Base-by-base conservation (phyloP, 768 basidiomycete genomes). In the Kwoniella botswanensis region DNA sequence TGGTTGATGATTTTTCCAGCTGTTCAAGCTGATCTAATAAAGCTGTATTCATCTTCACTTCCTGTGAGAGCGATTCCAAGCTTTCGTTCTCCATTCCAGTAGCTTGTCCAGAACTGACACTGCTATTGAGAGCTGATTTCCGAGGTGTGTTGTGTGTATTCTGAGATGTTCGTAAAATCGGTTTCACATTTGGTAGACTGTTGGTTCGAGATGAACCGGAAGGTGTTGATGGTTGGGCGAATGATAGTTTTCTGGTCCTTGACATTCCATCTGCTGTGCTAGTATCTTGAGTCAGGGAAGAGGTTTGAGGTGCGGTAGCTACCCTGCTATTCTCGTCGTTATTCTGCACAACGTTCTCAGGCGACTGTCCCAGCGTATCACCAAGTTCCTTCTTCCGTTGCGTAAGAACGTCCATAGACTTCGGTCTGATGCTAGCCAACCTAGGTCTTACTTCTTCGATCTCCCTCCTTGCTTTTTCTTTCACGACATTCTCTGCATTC, bases 401-500 rank as follows among this genome's bases (percentile, higher is more conserved):
- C 12, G 13, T 50, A 18, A 50, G 46, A 13, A 50, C 15, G 18
- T 50, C 46, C 46, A 50, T 17, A 50, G 46, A 50, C 6, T 50
- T 65, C 4, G 50, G 64, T 21, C 21, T 50, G 21, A 43, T 52
- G n/a, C 50, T 43, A 43, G 12, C 18, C 18, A 65, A 65, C 21
- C 44, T 52, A 63, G 52, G 44, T 63, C 62, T 63, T 65, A 43
- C 7, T 12, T 46, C 50, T 11, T 69, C 71, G 2, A 78, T 46
- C 41, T 75, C 69, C 29, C 55, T 63, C 56, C 76, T 44, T 9
- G 79, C 78, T 29, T 71, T 66, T 3, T 52, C 67, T n/a, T 64
- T 73, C 2, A 62, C 67, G 5, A 59, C 64, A 55, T 54, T 65
- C 18, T 65, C 35, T 6, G 74, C 72, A 15, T 26, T 57, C 29